These are phyloP conservation scores for Styphnolobium japonicum DNA, from an alignment of 306 rosid genomes.

Conservation along the genomic window DNA sequence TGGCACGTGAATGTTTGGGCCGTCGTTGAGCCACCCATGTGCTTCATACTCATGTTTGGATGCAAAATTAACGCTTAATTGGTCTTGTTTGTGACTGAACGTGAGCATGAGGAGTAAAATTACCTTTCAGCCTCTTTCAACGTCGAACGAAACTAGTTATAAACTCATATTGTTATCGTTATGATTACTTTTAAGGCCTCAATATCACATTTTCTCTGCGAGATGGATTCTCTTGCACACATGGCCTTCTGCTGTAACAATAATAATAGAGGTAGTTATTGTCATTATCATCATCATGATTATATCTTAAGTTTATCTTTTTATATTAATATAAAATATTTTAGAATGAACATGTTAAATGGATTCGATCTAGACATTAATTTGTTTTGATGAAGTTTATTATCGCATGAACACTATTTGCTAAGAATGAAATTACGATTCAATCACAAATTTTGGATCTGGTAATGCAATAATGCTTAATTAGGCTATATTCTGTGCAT, in stretches of 20 bases:
- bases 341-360: neutral
- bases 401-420: neutral
- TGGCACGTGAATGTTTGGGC: neutral
- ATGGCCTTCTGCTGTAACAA: neutral
- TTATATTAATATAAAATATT: neutral
- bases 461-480: neutral
- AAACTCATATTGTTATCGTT: neutral
- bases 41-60: neutral
- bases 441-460: neutral
- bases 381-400: neutral
- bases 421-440: neutral
- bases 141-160: neutral
- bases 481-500: neutral
- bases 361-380: neutral
- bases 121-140: neutral
- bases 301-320: too few relatives aligned
- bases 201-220: neutral
- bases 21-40: neutral
- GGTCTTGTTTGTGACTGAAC: neutral
- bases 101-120: neutral
- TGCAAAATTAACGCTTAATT: neutral
- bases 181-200: neutral
- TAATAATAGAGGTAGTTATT: neutral
- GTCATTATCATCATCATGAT: neutral
- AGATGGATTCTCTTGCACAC: neutral